Percentiles rank a stretch among this genome's conserved stretches.
Evolutionary conservation across 768 basidiomycete genomes (phyloP).

Genomic region (Collybia mongolica): DNA sequence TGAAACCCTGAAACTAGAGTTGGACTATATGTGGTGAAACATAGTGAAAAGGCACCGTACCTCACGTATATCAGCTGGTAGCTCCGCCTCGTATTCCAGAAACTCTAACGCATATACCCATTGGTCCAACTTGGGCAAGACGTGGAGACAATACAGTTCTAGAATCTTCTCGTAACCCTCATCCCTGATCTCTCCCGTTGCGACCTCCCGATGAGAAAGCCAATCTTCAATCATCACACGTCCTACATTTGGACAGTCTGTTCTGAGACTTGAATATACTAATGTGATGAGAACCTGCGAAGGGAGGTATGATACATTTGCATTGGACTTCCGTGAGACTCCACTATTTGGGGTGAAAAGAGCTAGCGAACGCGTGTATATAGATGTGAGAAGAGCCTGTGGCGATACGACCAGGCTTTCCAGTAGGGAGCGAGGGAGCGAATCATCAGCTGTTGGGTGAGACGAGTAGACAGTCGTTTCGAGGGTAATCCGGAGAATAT

Average conservation of each 20-base stretch:
- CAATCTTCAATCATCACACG: slow-evolving; percentile 75
- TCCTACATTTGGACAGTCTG: slow-evolving; percentile 59
- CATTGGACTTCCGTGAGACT: slow-evolving; percentile 32
- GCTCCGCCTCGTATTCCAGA: slow-evolving; percentile 68
- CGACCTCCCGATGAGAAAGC: slow-evolving; percentile 54
- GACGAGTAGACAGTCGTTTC: slow-evolving; percentile 72
- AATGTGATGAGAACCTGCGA: slow-evolving; percentile 69
- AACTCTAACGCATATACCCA: slow-evolving; percentile 84
- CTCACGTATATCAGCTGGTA: slow-evolving; percentile 46
- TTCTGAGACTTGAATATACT: slow-evolving; percentile 66
- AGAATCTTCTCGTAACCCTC: slow-evolving; percentile 73
- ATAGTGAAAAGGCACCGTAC: slow-evolving; percentile 34
- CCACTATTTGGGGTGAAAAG: slow-evolving; percentile 59
- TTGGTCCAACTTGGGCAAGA: slow-evolving; percentile 70
- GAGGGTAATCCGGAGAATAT: slow-evolving; percentile 80
- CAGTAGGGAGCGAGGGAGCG: slow-evolving; percentile 51
- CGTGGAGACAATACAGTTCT: slow-evolving; percentile 72
- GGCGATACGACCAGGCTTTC: slow-evolving; percentile 56
- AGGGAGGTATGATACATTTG: slow-evolving; percentile 60
- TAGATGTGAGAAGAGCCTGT: slow-evolving; percentile 50
- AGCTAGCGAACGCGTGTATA: slow-evolving; percentile 62
- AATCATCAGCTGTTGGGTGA: slow-evolving; percentile 40
- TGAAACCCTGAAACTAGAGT: slow-evolving; percentile 29
- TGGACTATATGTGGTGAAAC: slow-evolving; percentile 7
- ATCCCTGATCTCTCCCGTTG: slow-evolving; percentile 27